Evolutionary conservation across 352 stramenopile genomes (phyloP).

Genomic region (Phytopythium delawarense): DNA sequence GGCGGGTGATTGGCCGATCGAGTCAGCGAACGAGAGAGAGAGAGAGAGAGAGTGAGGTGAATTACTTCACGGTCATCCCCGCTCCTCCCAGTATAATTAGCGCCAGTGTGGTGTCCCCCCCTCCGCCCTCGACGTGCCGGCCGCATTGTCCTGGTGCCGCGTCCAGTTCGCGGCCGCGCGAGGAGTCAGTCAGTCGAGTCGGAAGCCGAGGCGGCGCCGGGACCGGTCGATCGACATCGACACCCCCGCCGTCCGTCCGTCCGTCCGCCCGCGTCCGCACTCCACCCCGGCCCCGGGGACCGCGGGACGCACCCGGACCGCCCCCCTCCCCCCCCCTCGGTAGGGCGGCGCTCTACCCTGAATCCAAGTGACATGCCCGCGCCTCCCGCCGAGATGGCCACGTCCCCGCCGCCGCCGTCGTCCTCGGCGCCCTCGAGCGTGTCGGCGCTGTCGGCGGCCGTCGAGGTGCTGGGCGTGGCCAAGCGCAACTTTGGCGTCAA

Average conservation of each 20-base stretch:
- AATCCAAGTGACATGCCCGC: slow-evolving; percentile 2
- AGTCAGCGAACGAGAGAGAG: slow-evolving; percentile 6
- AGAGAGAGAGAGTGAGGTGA: neutral
- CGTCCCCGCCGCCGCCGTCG: slow-evolving; percentile 20
- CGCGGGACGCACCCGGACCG: neutral
- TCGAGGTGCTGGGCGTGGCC: slow-evolving; percentile 24
- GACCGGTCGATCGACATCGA: no score
- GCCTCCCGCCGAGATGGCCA: slow-evolving; percentile 12
- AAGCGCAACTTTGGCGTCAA: slow-evolving; percentile 26
- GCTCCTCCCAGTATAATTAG: neutral
- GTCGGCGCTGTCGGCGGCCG: slow-evolving; percentile 22
- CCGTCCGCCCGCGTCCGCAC: no score
- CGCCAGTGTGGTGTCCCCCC: neutral
- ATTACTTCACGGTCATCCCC: neutral
- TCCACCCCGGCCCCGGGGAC: no score
- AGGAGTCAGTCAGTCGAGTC: slow-evolving; percentile 4
- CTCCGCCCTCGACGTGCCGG: neutral
- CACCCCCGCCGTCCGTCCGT: no score
- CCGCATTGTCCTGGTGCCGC: neutral
- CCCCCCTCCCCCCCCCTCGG: no score
- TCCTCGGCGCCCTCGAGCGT: slow-evolving; percentile 21
- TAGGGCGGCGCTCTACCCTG: neutral
- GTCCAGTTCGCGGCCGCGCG: neutral
- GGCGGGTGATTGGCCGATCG: slow-evolving; percentile 4
- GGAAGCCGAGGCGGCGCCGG: neutral